phyloP scores from a whole-genome alignment of 2,329 filamentous ascomycete species.

The Aspergillus pseudoviridinutans region DNA sequence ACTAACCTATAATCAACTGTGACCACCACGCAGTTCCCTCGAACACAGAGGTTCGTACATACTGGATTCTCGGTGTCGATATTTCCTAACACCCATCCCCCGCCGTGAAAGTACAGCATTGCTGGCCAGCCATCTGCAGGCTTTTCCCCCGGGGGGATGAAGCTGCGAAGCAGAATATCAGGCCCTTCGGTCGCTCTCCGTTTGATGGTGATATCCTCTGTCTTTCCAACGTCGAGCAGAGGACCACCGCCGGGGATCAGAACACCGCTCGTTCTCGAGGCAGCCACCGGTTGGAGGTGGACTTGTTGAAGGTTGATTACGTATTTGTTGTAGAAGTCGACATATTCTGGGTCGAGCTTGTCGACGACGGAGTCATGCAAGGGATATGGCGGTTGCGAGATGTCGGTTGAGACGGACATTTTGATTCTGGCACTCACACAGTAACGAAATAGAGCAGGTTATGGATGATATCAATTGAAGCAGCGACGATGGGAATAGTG shows the following conservation, averaged over 20 bases:
- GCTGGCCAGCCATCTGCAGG: conserved; percentile 52
- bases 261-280: conserved; percentile 49
- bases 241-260: conserved; percentile 52
- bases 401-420: conserved; percentile 16
- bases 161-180: conserved; percentile 47
- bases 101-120: conserved; percentile 56
- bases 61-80: conserved; percentile 57
- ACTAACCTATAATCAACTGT: conserved; percentile 53
- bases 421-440: not conserved
- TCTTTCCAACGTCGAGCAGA: conserved; percentile 46
- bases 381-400: conserved; percentile 41
- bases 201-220: conserved; percentile 42
- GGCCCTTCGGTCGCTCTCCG: conserved; percentile 47
- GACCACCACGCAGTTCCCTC: conserved; percentile 52
- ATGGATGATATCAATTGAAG: not conserved
- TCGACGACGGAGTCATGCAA: conserved; percentile 47
- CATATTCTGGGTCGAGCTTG: conserved; percentile 49
- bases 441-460: not conserved
- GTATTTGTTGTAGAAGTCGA: conserved; percentile 51
- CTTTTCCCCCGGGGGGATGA: conserved; percentile 46
- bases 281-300: conserved; percentile 51
- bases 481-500: not conserved
- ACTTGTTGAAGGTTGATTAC: conserved; percentile 51
- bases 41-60: conserved; percentile 51
- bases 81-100: conserved; percentile 57